Evolutionary conservation across 148 eudicot genomes (phyloP).

Genomic region (Gaultheria prostrata): DNA sequence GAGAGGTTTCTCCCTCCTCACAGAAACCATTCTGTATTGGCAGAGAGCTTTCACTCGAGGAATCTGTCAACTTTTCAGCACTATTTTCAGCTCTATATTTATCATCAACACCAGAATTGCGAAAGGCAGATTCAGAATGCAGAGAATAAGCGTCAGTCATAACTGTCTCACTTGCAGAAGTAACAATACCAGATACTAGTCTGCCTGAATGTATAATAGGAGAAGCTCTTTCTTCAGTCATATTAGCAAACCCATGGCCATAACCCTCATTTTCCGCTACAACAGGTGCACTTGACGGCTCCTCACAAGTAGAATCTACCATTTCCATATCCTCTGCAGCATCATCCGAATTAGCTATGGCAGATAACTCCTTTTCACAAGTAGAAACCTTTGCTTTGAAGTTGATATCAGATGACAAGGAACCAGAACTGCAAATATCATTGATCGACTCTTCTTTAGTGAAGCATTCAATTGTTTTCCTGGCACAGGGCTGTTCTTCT

Average conservation of each 20-base stretch:
- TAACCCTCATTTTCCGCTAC: conserved; percentile 13
- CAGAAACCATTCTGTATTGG: conserved; percentile 12
- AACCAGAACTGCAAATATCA: conserved; percentile 9
- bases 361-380: conserved; percentile 17
- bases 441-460: not conserved
- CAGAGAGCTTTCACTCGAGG: not conserved
- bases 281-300: conserved; percentile 5
- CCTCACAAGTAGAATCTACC: conserved; percentile 17
- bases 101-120: not conserved
- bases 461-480: conserved; percentile 19
- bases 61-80: not conserved
- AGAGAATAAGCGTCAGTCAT: not conserved
- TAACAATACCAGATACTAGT: not conserved
- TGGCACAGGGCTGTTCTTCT: conserved; percentile 9
- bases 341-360: conserved; percentile 9
- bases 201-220: not conserved
- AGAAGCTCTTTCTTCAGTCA: conserved; percentile 20
- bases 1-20: not conserved
- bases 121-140: not conserved
- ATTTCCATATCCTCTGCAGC: conserved; percentile 4
- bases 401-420: conserved; percentile 4
- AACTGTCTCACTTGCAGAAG: conserved; percentile 10
- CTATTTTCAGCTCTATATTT: not conserved
- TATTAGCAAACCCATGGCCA: not conserved
- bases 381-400: conserved; percentile 13